phyloP scores from a whole-genome alignment of 2,329 filamentous ascomycete species.

The Spiromastix sp. region DNA sequence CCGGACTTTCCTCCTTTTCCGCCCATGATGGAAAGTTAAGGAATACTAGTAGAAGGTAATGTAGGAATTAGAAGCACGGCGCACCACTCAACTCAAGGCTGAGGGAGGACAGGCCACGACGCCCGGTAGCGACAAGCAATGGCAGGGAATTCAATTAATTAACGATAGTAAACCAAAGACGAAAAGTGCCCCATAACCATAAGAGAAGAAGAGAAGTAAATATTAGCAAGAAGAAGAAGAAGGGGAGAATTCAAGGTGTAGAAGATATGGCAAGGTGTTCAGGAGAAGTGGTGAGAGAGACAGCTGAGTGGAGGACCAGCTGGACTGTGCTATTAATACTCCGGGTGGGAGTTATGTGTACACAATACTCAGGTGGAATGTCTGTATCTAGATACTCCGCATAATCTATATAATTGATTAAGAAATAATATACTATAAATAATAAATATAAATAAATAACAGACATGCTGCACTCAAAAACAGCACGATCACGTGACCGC shows the following conservation, averaged over 20 bases:
- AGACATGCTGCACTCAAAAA: no score
- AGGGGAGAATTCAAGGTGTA: conserved; percentile 14
- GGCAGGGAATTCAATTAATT: conserved; percentile 12
- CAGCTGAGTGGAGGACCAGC: no score
- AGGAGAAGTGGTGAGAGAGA: no score
- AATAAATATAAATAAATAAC: no score
- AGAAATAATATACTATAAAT: no score
- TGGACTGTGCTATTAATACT: no score
- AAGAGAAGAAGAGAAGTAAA: conserved; percentile 15
- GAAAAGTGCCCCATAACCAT: conserved; percentile 25
- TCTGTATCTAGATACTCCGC: no score
- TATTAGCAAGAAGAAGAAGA: conserved; percentile 16
- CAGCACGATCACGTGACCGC: no score
- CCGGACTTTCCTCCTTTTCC: conserved; percentile 10
- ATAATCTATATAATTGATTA: no score
- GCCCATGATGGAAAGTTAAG: conserved; percentile 7
- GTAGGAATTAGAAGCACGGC: background rate
- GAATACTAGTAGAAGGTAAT: background rate
- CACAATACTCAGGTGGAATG: no score
- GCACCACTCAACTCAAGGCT: background rate
- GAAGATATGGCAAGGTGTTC: no score
- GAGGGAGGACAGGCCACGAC: background rate
- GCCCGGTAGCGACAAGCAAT: background rate
- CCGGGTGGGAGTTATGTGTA: no score
- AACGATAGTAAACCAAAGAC: conserved; percentile 28